Base-by-base conservation (phyloP, 2,329 filamentous ascomycete species). In the Beauveria caledonica region DNA sequence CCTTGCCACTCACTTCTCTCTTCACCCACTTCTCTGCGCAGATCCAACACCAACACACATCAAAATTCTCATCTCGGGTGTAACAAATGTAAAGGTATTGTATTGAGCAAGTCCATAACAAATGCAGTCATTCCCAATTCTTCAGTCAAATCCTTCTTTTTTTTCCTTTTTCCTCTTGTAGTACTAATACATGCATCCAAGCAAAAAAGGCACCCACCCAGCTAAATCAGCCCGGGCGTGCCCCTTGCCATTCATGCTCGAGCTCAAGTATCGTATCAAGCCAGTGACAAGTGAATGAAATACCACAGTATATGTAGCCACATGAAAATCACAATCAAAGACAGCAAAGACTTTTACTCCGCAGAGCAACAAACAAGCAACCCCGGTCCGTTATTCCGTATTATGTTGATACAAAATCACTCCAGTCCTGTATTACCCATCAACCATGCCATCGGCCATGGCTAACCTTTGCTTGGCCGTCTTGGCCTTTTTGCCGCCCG, bases 381-480 rank as follows among this genome's bases (percentile, higher is more conserved):
- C 29, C 48, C 58, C 58, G 25, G 45, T 23, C 36, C 45, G 23
- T 48, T 23, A 46, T 25, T 36, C 56, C 40, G 53, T 60, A 61
- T 52, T 54, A 62, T 61, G 58, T 63, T 63, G 53, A 60, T 60
- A 61, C 60, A 55, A 51, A 51, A 36, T 45, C 55, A 21, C 23
- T 15, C 40, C 15, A 58, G 40, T 55, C 60, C 46, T 51, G 44
- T 55, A 51, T 49, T 65, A 54, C 29, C 58, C 63, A 56, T 74
- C 70, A 54, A 73, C 69, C 68, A 72, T 72, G 56, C 85, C 86
- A 66, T 88, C 86, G 3, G 85, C 86, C 71, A 88, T 85, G 21
- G 85, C 85, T 58, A 88, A 78, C 61, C 86, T 77, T 70, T 88
- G 85, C 72, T 88, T 88, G 3, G 85, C 80, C 17, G 85, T 87